A percentile compares a stretch with the other conserved stretches of the same genome.
Conservation (phyloP, 257 asterid genomes). For the Echites panduratus region DNA sequence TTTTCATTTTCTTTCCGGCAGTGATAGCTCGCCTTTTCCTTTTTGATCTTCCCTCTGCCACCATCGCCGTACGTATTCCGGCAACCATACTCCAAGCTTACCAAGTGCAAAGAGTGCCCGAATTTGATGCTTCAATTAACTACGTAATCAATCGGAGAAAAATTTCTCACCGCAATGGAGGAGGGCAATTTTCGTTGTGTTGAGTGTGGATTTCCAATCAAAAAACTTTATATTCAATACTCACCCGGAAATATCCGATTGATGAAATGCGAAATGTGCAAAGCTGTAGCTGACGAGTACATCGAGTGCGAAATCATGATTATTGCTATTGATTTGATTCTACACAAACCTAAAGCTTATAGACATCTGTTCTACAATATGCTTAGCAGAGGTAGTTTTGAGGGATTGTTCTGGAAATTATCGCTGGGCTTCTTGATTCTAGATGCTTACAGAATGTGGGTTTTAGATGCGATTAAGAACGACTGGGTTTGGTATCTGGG, state of each 20-base stretch:
- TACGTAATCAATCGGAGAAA: neutral
- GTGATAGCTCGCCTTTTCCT: too few relatives aligned
- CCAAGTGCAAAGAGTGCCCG: neutral
- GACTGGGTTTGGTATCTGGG: constrained; percentile 35
- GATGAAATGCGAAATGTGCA: constrained; percentile 73
- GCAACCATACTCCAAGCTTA: neutral
- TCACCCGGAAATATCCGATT: constrained; percentile 94
- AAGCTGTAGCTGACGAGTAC: constrained; percentile 73
- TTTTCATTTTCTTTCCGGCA: too few relatives aligned
- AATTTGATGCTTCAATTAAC: neutral
- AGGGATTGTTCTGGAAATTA: constrained; percentile 64
- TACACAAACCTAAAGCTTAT: constrained; percentile 81
- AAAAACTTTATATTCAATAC: constrained; percentile 69
- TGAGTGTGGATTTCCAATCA: constrained; percentile 56
- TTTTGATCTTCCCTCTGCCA: too few relatives aligned
- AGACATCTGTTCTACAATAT: constrained; percentile 74
- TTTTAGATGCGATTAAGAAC: constrained; percentile 32
- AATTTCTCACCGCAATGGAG: constrained; percentile 21
- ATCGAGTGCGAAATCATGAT: constrained; percentile 95
- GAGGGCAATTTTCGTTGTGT: constrained; percentile 43
- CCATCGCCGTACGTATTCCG: neutral
- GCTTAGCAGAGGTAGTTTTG: constrained; percentile 34
- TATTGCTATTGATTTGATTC: constrained; percentile 75
- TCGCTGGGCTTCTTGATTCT: constrained; percentile 37
- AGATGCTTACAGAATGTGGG: constrained; percentile 62